phyloP scores from a whole-genome alignment of 176 grass and related monocot genomes.

The Secale cereale region DNA sequence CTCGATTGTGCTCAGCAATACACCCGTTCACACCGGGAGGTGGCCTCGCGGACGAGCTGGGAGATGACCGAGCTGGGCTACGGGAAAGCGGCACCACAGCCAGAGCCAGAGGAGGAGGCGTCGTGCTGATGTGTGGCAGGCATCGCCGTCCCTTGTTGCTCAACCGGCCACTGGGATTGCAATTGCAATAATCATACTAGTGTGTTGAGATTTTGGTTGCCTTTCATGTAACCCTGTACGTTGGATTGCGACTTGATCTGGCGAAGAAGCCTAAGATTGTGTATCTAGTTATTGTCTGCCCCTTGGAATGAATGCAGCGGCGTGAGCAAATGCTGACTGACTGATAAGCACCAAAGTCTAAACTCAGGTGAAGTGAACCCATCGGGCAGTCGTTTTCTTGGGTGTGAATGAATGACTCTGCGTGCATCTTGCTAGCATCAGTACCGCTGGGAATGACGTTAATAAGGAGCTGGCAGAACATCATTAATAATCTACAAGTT shows the following conservation, averaged over 20 bases:
- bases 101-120: neutral
- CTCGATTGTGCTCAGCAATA: slow-evolving; percentile 57
- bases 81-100: slow-evolving; percentile 27
- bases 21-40: slow-evolving; percentile 68
- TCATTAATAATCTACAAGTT: neutral
- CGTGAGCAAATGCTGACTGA: neutral
- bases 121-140: slow-evolving; percentile 8
- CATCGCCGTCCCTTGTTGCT: slow-evolving; percentile 1
- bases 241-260: slow-evolving; percentile 9
- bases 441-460: neutral
- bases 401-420: neutral
- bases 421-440: neutral
- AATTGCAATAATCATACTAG: neutral
- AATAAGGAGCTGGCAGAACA: neutral
- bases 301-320: slow-evolving; percentile 11
- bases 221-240: slow-evolving; percentile 4
- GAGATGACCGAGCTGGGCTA: slow-evolving; percentile 72
- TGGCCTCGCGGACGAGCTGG: slow-evolving; percentile 73
- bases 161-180: slow-evolving; percentile 10
- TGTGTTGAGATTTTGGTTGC: neutral
- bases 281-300: neutral
- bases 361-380: neutral
- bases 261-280: slow-evolving; percentile 20
- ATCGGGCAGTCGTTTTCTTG: neutral
- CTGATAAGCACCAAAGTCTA: neutral